phyloP scores from a whole-genome alignment of 2,329 filamentous ascomycete species.

The Amesomyces nigricolor region DNA sequence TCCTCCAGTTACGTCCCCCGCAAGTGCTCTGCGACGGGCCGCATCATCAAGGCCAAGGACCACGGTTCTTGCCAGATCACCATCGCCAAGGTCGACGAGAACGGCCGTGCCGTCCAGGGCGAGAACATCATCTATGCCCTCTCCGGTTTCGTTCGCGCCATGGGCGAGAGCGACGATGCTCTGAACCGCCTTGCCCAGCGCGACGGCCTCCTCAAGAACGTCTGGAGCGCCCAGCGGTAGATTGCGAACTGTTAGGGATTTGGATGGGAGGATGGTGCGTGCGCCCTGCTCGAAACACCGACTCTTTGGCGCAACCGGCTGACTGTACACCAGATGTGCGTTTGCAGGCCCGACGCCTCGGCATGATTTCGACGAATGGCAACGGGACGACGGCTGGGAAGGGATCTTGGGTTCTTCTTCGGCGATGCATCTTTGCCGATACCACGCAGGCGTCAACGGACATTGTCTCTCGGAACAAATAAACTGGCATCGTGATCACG shows the following conservation, averaged over 20 bases:
- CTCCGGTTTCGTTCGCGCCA: conserved; percentile 93
- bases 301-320: conserved; percentile 3
- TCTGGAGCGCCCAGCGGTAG: conserved; percentile 78
- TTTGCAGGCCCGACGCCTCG: conserved; percentile 21
- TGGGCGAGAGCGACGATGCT: conserved; percentile 96
- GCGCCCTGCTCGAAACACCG: background rate
- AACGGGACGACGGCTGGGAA: conserved; percentile 23
- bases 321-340: conserved; percentile 23
- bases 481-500: conserved; percentile 27
- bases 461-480: conserved; percentile 28
- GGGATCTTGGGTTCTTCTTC: conserved; percentile 20
- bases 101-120: conserved; percentile 85
- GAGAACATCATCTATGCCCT: conserved; percentile 98
- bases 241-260: conserved; percentile 24
- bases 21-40: conserved; percentile 98
- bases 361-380: conserved; percentile 23
- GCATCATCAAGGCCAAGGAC: conserved; percentile 99
- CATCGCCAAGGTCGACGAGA: conserved; percentile 98
- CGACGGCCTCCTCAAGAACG: conserved; percentile 93
- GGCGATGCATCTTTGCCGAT: conserved; percentile 21
- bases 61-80: conserved; percentile 97
- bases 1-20: conserved; percentile 81
- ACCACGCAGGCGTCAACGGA: conserved; percentile 27
- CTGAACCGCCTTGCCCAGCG: conserved; percentile 93
- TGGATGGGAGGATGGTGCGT: conserved; percentile 26